phyloP scores from a whole-genome alignment of 305 asterid genomes.

The Solanum aculeatissimum region DNA sequence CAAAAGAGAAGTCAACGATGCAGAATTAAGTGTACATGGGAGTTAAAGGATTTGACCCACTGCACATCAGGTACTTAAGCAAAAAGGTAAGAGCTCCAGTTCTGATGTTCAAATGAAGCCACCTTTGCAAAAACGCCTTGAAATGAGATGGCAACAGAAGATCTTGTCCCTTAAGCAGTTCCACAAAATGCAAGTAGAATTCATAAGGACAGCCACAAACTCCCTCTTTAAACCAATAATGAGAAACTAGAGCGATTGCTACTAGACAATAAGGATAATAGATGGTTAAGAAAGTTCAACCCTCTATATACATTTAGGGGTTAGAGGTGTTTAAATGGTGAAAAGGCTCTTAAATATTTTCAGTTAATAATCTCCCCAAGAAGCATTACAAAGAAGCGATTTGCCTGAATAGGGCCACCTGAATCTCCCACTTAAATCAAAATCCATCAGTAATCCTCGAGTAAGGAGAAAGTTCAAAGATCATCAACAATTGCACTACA shows the following conservation, averaged over 20 bases:
- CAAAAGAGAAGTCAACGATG: constrained; percentile 28
- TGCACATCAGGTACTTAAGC: constrained; percentile 55
- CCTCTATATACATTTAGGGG: constrained; percentile 14
- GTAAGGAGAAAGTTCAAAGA: not conserved
- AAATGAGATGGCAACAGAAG: constrained; percentile 36
- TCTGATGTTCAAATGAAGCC: constrained; percentile 57
- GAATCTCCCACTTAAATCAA: constrained; percentile 29
- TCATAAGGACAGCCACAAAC: constrained; percentile 19
- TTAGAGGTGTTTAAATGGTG: constrained; percentile 13
- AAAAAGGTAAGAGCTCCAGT: constrained; percentile 55
- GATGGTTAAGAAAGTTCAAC: constrained; percentile 17
- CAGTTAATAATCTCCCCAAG: constrained; percentile 33
- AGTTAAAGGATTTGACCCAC: constrained; percentile 38
- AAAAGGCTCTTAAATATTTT: constrained; percentile 20
- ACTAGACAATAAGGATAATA: constrained; percentile 21
- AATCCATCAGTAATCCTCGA: constrained; percentile 25
- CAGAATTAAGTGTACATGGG: constrained; percentile 32
- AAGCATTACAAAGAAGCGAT: constrained; percentile 15
- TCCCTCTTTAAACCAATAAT: constrained; percentile 35
- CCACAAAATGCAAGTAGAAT: constrained; percentile 34
- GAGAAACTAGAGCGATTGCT: constrained; percentile 29
- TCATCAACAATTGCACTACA: constrained; percentile 13
- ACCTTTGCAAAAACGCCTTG: constrained; percentile 45
- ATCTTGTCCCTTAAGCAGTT: constrained; percentile 25
- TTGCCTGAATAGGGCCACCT: constrained; percentile 22